phyloP scores from a whole-genome alignment of 163 green algal species.

The Chloromonas sp. region DNA sequence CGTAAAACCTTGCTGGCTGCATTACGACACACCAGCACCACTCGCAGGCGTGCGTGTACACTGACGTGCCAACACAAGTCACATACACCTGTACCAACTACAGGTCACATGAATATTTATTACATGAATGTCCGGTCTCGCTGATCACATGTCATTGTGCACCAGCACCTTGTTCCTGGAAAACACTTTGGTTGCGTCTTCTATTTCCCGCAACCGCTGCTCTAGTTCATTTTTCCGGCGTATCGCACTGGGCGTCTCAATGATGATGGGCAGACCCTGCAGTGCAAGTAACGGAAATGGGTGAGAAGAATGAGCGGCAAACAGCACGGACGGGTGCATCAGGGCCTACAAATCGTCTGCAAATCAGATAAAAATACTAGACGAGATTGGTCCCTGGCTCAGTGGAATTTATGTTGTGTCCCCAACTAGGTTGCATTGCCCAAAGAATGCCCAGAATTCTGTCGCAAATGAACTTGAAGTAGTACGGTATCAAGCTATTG shows the following conservation, averaged over 20 bases:
- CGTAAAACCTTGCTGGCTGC: too few species aligned
- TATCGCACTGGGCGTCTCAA: conserved; percentile 51
- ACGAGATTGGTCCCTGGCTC: neutral
- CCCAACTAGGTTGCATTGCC: neutral
- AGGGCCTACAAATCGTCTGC: neutral
- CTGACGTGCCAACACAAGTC: too few species aligned
- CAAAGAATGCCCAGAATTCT: too few species aligned
- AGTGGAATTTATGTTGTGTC: neutral
- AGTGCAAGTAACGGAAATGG: neutral
- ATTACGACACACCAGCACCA: too few species aligned
- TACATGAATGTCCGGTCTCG: too few species aligned
- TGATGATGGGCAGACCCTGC: conserved; percentile 45
- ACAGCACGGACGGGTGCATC: neutral
- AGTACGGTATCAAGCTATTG: too few species aligned
- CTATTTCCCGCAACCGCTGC: conserved; percentile 50
- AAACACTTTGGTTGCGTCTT: conserved; percentile 51
- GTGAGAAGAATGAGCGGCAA: neutral
- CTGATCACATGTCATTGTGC: neutral
- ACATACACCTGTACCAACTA: too few species aligned
- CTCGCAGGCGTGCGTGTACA: too few species aligned
- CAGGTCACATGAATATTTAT: too few species aligned
- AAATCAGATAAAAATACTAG: neutral
- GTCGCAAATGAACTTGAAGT: too few species aligned
- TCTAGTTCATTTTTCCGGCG: conserved; percentile 58
- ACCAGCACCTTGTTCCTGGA: conserved; percentile 47